Percentiles rank a stretch among this genome's conserved stretches.
phyloP scores from a whole-genome alignment of 768 basidiomycete genomes.

The Tricholoma sp. region DNA sequence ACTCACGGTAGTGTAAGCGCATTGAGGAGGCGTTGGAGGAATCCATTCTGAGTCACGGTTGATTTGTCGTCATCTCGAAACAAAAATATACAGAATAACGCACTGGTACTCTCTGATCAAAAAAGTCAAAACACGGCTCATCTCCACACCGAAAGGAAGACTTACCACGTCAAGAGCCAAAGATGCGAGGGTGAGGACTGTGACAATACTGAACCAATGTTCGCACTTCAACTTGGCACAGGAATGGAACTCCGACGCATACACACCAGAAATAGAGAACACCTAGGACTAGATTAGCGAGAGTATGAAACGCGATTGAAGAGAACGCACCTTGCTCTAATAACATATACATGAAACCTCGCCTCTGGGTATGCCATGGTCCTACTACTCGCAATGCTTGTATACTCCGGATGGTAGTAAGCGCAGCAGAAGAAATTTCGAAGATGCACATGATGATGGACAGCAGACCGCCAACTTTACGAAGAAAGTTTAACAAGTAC shows the following conservation, averaged over 20 bases:
- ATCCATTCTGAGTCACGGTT: slow-evolving; percentile 18
- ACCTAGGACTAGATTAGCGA: slow-evolving; percentile 8
- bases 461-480: slow-evolving; percentile 18
- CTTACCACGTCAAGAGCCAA: slow-evolving; percentile 21
- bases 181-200: slow-evolving; percentile 19
- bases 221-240: background rate
- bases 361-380: slow-evolving; percentile 10
- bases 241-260: background rate
- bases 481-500: background rate
- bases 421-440: slow-evolving; percentile 18
- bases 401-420: slow-evolving; percentile 20
- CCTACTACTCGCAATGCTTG: slow-evolving; percentile 18
- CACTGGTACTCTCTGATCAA: background rate
- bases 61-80: background rate
- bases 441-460: slow-evolving; percentile 24
- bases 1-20: slow-evolving; percentile 21
- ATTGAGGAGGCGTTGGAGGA: slow-evolving; percentile 23
- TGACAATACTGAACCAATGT: slow-evolving; percentile 12
- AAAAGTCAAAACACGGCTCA: background rate
- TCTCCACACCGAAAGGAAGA: background rate
- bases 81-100: background rate
- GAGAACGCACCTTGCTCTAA: slow-evolving; percentile 22
- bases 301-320: background rate
- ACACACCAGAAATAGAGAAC: slow-evolving; percentile 24
- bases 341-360: slow-evolving; percentile 17